These are phyloP conservation scores for Solanum tarijense DNA, from an alignment of 257 asterid species.

Conservation along the genomic window DNA sequence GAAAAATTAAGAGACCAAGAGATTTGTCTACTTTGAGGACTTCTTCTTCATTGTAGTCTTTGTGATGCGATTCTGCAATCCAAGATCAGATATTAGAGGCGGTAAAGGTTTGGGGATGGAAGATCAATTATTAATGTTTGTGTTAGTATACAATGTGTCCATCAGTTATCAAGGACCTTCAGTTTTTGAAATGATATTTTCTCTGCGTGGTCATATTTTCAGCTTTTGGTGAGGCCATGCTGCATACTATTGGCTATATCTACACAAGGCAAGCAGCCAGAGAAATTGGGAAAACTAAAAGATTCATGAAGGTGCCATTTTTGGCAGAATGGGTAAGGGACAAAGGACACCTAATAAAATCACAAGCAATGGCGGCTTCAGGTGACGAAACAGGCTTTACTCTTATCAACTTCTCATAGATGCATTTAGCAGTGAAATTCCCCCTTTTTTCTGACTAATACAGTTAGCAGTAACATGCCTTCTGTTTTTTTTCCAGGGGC, in stretches of 20 bases:
- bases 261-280: conserved; percentile 82
- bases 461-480: not conserved
- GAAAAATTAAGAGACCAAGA: not conserved
- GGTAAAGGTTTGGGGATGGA: not conserved
- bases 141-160: not conserved
- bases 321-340: conserved; percentile 84
- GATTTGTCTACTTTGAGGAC: not conserved
- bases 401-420: not conserved
- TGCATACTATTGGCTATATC: conserved; percentile 76
- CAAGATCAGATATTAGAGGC: not conserved
- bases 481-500: conserved; percentile 37
- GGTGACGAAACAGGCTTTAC: conserved; percentile 29
- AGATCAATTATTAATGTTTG: not conserved
- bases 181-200: not conserved
- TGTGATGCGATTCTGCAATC: not conserved
- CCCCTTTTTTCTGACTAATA: not conserved
- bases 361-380: conserved; percentile 71
- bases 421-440: not conserved
- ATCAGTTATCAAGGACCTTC: not conserved
- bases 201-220: conserved; percentile 10
- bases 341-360: conserved; percentile 55
- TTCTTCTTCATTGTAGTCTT: not conserved
- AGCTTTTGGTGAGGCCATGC: conserved; percentile 85
- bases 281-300: conserved; percentile 68
- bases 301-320: conserved; percentile 74